phyloP scores from a whole-genome alignment of 2,329 filamentous ascomycete species.

The Coleophoma eucalyptorum region DNA sequence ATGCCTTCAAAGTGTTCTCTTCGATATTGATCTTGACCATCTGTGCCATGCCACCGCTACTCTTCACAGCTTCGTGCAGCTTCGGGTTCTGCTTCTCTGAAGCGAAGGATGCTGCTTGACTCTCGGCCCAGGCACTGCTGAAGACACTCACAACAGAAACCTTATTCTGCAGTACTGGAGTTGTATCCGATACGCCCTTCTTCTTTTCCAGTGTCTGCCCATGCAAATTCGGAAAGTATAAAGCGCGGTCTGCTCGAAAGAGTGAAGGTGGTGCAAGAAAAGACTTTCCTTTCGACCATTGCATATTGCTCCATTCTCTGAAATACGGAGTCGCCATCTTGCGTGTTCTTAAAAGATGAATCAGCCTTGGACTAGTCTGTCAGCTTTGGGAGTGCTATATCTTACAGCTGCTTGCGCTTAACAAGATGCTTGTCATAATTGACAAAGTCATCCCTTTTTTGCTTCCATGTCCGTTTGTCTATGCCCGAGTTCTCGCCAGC shows the following conservation, averaged over 20 bases:
- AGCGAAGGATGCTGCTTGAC: slow-evolving; percentile 72
- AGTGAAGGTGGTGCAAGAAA: slow-evolving; percentile 82
- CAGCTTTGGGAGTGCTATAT: background rate
- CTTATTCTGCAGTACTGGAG: slow-evolving; percentile 66
- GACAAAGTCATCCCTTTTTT: slow-evolving; percentile 76
- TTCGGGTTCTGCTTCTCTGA: slow-evolving; percentile 61
- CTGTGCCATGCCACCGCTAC: slow-evolving; percentile 57
- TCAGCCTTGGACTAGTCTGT: background rate
- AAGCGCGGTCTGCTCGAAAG: slow-evolving; percentile 75
- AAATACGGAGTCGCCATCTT: slow-evolving; percentile 88
- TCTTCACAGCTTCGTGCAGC: slow-evolving; percentile 59
- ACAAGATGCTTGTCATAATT: slow-evolving; percentile 81
- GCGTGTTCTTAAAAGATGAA: slow-evolving; percentile 49
- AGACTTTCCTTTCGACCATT: slow-evolving; percentile 81
- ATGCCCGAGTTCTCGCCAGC: slow-evolving; percentile 79
- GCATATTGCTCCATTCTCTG: slow-evolving; percentile 87
- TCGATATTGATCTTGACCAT: slow-evolving; percentile 86
- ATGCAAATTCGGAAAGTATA: slow-evolving; percentile 91
- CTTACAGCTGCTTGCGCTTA: slow-evolving; percentile 70
- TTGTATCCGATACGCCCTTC: slow-evolving; percentile 60
- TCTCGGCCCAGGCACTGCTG: slow-evolving; percentile 80
- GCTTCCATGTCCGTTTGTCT: slow-evolving; percentile 60
- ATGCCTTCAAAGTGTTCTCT: slow-evolving; percentile 67
- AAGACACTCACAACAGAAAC: slow-evolving; percentile 79
- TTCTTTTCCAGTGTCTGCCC: slow-evolving; percentile 70